A percentile compares a stretch with the other conserved stretches of the same genome.
Evolutionary conservation across 176 grass and related monocot species (phyloP).

Genomic region (Rhynchospora tenuis): DNA sequence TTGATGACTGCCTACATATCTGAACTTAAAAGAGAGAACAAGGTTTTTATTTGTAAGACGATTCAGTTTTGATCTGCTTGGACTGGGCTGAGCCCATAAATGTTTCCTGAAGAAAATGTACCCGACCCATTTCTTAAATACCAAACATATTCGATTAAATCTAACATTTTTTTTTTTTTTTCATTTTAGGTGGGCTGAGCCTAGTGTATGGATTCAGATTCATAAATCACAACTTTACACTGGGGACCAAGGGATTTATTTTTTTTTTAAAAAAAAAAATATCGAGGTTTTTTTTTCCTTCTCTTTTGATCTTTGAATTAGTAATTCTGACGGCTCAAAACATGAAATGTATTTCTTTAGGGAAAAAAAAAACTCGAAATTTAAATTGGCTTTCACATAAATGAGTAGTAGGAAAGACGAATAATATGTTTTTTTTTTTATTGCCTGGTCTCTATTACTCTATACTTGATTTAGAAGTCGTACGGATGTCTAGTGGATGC

Average conservation of each 20-base stretch:
- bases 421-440: too few species aligned
- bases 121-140: not conserved
- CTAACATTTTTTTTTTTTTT: not conserved
- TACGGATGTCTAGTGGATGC: too few species aligned
- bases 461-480: too few species aligned
- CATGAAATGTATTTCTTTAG: too few species aligned
- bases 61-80: not conserved
- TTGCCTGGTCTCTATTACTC: too few species aligned
- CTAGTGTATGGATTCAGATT: not conserved
- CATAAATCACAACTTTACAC: not conserved
- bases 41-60: not conserved
- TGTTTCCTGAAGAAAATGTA: not conserved
- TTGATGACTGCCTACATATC: not conserved
- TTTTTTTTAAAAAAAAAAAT: too few species aligned
- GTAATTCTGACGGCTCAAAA: too few species aligned
- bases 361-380: too few species aligned
- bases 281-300: too few species aligned
- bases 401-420: too few species aligned
- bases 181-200: not conserved
- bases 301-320: not conserved
- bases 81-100: not conserved
- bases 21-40: not conserved
- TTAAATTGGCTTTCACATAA: too few species aligned
- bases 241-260: not conserved
- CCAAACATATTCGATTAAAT: not conserved